These are phyloP conservation scores for Lepidium africanum DNA, from an alignment of 345 rosid species.

Conservation along the genomic window DNA sequence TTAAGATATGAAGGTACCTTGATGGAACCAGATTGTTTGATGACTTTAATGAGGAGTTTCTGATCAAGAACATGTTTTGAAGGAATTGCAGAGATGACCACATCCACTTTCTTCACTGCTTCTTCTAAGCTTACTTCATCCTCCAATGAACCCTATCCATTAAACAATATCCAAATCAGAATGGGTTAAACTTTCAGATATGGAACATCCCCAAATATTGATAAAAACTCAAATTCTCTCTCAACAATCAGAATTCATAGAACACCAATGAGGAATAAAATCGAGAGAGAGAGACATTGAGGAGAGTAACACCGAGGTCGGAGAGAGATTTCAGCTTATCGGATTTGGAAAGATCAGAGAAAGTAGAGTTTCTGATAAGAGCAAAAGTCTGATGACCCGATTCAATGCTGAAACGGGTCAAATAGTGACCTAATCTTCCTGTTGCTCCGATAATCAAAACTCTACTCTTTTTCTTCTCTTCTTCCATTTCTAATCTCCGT, in stretches of 20 bases:
- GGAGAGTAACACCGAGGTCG: conserved; percentile 41
- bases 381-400: conserved; percentile 52
- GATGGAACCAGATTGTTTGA: conserved; percentile 48
- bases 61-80: conserved; percentile 63
- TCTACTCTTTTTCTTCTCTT: conserved; percentile 42
- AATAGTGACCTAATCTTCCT: conserved; percentile 51
- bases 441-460: conserved; percentile 70
- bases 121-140: conserved; percentile 53
- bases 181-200: neutral
- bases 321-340: conserved; percentile 43
- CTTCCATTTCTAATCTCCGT: neutral
- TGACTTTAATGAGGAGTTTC: conserved; percentile 51
- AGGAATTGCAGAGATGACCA: conserved; percentile 64
- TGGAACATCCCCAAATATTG: neutral
- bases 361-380: conserved; percentile 46
- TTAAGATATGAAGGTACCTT: conserved; percentile 30
- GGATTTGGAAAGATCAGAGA: conserved; percentile 39
- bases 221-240: neutral
- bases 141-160: conserved; percentile 59
- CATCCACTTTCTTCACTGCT: conserved; percentile 70
- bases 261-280: neutral
- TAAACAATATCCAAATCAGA: neutral
- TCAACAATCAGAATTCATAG: neutral
- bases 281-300: conserved; percentile 37
- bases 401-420: conserved; percentile 45